phyloP scores from a whole-genome alignment of 1,139 yeast genomes.

The Taphrina betulina region DNA sequence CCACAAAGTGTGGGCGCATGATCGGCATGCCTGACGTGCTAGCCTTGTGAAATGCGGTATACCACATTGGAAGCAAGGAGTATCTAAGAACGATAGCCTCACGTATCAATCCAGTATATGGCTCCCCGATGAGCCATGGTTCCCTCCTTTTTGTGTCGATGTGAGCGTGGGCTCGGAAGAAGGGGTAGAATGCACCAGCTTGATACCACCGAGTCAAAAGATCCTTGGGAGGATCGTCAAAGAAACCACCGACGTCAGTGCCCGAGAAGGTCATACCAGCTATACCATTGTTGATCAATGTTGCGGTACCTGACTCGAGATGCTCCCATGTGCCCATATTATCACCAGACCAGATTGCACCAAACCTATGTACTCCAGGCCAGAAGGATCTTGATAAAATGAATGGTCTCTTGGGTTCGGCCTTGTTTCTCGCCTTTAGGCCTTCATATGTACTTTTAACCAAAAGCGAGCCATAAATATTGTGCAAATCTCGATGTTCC shows the following conservation, averaged over 20 bases:
- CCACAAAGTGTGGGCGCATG: slow-evolving; percentile 68
- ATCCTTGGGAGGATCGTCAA: slow-evolving; percentile 82
- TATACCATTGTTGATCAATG: slow-evolving; percentile 76
- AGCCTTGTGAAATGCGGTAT: slow-evolving; percentile 74
- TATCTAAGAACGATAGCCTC: slow-evolving; percentile 74
- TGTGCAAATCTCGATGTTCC: slow-evolving; percentile 92
- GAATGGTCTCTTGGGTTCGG: slow-evolving; percentile 69
- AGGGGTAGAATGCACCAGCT: slow-evolving; percentile 92
- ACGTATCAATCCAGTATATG: slow-evolving; percentile 64
- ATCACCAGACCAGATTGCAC: slow-evolving; percentile 98
- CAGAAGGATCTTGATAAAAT: slow-evolving; percentile 82
- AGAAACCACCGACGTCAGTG: slow-evolving; percentile 96
- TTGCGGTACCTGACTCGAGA: slow-evolving; percentile 74
- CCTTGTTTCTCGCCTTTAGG: slow-evolving; percentile 53
- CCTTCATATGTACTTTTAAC: slow-evolving; percentile 79
- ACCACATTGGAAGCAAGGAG: slow-evolving; percentile 69
- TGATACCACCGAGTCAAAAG: slow-evolving; percentile 91
- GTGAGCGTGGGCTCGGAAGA: slow-evolving; percentile 95
- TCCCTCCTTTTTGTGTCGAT: slow-evolving; percentile 89
- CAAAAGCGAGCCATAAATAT: slow-evolving; percentile 72
- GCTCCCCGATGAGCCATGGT: slow-evolving; percentile 83
- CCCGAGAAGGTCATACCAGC: slow-evolving; percentile 93
- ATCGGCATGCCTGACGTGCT: slow-evolving; percentile 66
- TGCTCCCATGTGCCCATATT: slow-evolving; percentile 92
- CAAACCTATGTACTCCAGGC: slow-evolving; percentile 86